These are phyloP conservation scores for Diaporthe australafricana DNA, from an alignment of 2,329 filamentous ascomycete genomes.

Conservation along the genomic window DNA sequence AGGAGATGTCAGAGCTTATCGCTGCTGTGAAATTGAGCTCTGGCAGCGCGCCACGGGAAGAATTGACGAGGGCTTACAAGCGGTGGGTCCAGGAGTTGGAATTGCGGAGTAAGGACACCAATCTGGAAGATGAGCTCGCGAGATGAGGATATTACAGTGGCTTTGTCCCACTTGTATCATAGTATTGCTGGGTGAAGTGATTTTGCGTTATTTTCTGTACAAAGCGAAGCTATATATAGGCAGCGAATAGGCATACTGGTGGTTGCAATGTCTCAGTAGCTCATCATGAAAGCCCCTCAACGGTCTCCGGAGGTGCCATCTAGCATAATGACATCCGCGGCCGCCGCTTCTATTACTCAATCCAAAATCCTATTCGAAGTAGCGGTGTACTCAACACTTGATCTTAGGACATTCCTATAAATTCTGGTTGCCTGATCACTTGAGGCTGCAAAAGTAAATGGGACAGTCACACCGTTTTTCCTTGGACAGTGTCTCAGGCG, in stretches of 20 bases:
- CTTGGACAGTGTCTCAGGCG: no score
- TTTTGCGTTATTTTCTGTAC: neutral
- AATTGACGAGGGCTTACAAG: neutral
- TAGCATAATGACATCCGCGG: neutral
- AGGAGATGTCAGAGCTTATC: neutral
- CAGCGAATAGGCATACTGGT: no score
- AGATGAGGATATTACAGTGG: neutral
- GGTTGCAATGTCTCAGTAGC: neutral
- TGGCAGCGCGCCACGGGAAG: neutral
- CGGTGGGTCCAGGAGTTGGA: neutral
- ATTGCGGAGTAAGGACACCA: neutral
- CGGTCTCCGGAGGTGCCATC: neutral
- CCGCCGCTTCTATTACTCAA: no score
- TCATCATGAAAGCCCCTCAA: neutral
- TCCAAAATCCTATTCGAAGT: no score
- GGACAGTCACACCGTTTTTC: no score
- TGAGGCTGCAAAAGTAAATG: no score
- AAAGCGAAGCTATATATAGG: neutral
- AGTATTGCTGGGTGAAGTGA: neutral
- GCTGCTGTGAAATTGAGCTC: neutral
- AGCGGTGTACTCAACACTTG: no score
- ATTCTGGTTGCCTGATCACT: no score
- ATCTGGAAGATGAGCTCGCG: neutral
- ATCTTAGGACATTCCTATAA: no score
- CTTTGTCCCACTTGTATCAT: neutral